These are phyloP conservation scores for Geotrichum phurueaensis DNA, from an alignment of 1,139 yeast species.

Conservation along the genomic window DNA sequence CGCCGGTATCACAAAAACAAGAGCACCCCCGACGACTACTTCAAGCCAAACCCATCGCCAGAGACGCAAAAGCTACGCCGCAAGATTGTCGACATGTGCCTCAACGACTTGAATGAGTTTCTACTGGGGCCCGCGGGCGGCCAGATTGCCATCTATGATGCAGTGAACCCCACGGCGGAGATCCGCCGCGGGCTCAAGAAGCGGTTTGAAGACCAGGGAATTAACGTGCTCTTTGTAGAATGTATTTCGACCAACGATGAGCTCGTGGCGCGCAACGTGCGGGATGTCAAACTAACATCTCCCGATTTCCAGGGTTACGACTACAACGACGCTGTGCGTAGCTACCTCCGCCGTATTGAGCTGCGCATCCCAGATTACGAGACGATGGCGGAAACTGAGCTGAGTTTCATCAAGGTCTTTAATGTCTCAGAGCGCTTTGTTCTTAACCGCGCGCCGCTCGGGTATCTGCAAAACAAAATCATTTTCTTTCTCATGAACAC, in stretches of 20 bases:
- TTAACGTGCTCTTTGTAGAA: conserved; percentile 82
- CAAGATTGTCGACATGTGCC: conserved; percentile 56
- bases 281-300: conserved; percentile 72
- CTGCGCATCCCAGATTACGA: conserved; percentile 43
- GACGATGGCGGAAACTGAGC: conserved; percentile 45
- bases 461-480: conserved; percentile 82
- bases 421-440: conserved; percentile 87
- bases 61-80: conserved; percentile 54
- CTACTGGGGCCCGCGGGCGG: conserved; percentile 66
- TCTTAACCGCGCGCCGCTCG: conserved; percentile 74
- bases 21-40: conserved; percentile 63
- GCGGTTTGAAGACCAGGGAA: conserved; percentile 41
- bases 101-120: conserved; percentile 63
- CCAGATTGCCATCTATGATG: conserved; percentile 94
- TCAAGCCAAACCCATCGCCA: conserved; percentile 55
- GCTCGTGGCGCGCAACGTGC: conserved; percentile 68
- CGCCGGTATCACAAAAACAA: conserved; percentile 41
- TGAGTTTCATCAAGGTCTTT: conserved; percentile 72
- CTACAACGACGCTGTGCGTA: conserved; percentile 39
- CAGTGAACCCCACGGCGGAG: conserved; percentile 74
- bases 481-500: conserved; percentile 87
- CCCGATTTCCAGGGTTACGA: conserved; percentile 83
- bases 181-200: conserved; percentile 57
- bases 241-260: conserved; percentile 71
- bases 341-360: conserved; percentile 43